Conservation (phyloP, 2,329 filamentous ascomycete species). For the Epichloe gansuensis region DNA sequence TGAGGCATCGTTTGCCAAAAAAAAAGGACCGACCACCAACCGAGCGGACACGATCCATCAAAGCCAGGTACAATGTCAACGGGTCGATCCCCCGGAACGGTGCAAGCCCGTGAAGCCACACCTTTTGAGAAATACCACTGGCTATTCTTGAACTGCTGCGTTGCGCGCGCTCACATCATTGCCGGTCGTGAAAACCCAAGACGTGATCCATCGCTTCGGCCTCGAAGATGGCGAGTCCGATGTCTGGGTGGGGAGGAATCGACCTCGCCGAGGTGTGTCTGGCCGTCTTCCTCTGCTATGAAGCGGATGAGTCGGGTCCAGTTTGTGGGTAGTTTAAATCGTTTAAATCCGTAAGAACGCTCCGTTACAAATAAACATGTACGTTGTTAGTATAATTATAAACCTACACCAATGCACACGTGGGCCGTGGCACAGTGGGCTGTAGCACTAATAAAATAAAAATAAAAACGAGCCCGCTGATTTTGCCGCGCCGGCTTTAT, state of each 20-base stretch:
- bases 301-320: slow-evolving; percentile 30
- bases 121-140: slow-evolving; percentile 33
- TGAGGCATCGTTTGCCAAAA: background rate
- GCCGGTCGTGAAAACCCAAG: slow-evolving; percentile 25
- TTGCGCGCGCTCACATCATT: slow-evolving; percentile 27
- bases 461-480: too few relatives aligned
- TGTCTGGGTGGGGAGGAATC: slow-evolving; percentile 16
- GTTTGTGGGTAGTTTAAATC: background rate
- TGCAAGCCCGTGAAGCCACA: slow-evolving; percentile 7
- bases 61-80: slow-evolving; percentile 13
- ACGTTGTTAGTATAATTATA: too few relatives aligned
- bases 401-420: too few relatives aligned
- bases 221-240: slow-evolving; percentile 8
- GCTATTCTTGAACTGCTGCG: slow-evolving; percentile 23
- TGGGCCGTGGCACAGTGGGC: too few relatives aligned
- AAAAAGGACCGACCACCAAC: slow-evolving; percentile 2
- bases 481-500: too few relatives aligned
- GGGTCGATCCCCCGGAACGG: slow-evolving; percentile 9
- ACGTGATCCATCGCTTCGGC: slow-evolving; percentile 25
- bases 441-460: too few relatives aligned
- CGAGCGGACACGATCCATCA: slow-evolving; percentile 37
- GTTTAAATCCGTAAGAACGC: too few relatives aligned
- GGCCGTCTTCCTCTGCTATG: slow-evolving; percentile 27
- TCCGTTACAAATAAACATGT: too few relatives aligned
- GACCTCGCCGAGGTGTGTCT: slow-evolving; percentile 26